Base-by-base conservation (phyloP, 2,329 filamentous ascomycete genomes). In the Colletotrichum cordylinicola region DNA sequence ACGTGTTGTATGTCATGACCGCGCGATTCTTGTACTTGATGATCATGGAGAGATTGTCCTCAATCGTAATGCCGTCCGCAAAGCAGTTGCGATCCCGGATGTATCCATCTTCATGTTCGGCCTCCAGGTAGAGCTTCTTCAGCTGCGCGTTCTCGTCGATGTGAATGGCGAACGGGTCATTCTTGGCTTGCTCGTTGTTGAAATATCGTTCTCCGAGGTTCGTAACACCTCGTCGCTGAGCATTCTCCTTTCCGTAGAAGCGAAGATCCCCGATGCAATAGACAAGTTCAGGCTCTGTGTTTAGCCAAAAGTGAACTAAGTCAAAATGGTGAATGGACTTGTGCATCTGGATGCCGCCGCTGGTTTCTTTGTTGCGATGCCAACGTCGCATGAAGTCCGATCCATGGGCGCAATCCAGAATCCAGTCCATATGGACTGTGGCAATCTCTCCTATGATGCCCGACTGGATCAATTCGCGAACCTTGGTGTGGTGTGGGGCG, bases 311-410 rank as follows among this genome's bases (percentile, higher is more conserved):
- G 79, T 92, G 91, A 70, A 93, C 87, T 10, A 93, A 86, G 79
- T 93, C 91, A 78, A 93, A 92, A 79, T 93, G 91, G 76, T 93
- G 91, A 7, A 90, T 93, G 27, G 89, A 90, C 80, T 93, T 93
- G 82, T 93, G 91, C 33, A 93, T 90, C 4, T 92, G 82, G 39
- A 93, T 82, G 2, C 90, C 90, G 15, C 91, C 91, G 72, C 87
- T 90, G 82, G 92, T 93, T 31, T 86, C 85, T 83, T 90, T 90
- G 80, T 92, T 90, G 15, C 91, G 88, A 79, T 93, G 91, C 91
- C 91, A 93, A 12, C 91, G 90, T 4, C 91, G 88, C 82, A 92
- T 92, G 82, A 91, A 92, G 80, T 93, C 91, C 3, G 91, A 90
- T 18, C 91, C 91, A 79, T 92, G 91, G 18, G 87, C 87, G 8